Evolutionary conservation across 2,329 filamentous ascomycete genomes (phyloP).

Genomic region (Penicillium sp.): DNA sequence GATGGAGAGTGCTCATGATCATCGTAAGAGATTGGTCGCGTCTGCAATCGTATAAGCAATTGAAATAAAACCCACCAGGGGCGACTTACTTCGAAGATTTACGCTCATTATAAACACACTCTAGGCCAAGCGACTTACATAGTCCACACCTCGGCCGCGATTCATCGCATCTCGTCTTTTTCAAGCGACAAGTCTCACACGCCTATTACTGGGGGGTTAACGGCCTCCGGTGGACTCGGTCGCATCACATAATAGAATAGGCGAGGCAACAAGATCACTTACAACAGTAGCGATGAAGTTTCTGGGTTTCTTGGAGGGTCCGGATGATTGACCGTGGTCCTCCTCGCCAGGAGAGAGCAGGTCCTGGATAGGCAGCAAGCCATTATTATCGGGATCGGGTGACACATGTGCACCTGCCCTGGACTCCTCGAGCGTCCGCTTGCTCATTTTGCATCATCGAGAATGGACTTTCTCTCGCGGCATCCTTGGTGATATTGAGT

Average conservation of each 20-base stretch:
- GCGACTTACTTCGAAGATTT: constrained; percentile 50
- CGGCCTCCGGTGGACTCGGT: neutral
- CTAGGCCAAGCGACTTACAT: constrained; percentile 48
- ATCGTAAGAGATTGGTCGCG: constrained; percentile 55
- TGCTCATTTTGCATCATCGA: constrained; percentile 38
- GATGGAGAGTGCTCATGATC: constrained; percentile 54
- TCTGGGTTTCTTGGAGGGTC: constrained; percentile 33
- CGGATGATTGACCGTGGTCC: constrained; percentile 22
- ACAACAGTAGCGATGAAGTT: constrained; percentile 43
- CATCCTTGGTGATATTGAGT: constrained; percentile 3
- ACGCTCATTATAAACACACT: constrained; percentile 54
- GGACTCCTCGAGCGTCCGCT: constrained; percentile 35
- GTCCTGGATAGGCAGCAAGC: constrained; percentile 32
- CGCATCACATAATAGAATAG: neutral
- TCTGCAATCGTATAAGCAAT: constrained; percentile 26
- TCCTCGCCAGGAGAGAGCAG: constrained; percentile 36
- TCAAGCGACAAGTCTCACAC: constrained; percentile 53
- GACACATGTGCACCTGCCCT: constrained; percentile 20
- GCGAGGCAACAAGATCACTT: constrained; percentile 4
- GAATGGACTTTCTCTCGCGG: neutral
- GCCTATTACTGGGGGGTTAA: constrained; percentile 36
- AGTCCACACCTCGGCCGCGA: constrained; percentile 53
- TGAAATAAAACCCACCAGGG: neutral
- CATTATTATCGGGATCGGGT: constrained; percentile 27
- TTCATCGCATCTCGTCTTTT: constrained; percentile 56